Evolutionary conservation across 2,329 filamentous ascomycete genomes (phyloP), one percentile per base, ranked within the genome.

Genomic region (Pseudocercospora macadamiae): DNA sequence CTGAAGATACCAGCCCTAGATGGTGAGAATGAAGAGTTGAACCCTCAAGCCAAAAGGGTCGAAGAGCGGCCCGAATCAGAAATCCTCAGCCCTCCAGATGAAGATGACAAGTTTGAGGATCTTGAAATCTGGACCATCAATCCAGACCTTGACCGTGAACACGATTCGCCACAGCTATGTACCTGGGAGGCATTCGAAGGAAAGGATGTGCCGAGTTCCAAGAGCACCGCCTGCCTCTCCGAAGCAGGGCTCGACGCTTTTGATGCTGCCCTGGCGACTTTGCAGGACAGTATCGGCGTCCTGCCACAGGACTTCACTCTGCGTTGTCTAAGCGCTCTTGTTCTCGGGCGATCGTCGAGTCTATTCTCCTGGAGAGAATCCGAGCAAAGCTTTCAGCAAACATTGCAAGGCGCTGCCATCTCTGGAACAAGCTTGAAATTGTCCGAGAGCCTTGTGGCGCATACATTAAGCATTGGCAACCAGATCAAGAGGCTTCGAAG

Each of bases 261-360:
- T 60, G 89, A 93, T 75, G 84, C 87, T 5, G 78, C 86, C 2
- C 65, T 89, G 75, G 82, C 80, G 61, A 77, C 72, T 54, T 68
- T 79, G 30, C 65, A 28, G 70, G 64, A 45, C 80, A 34, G 57
- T 19, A 72, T 71, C 12, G 71, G 71, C 25, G 67, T 79, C 4
- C 42, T 80, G 2, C 74, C 74, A 16, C 68, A 69, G 14, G 66
- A 76, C 44, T 64, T 74, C 2, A 67, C 76, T 3, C 60, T 81
- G 1, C 68, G 74, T 16, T 87, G 86, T 9, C 76, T 93, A 0
- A 78, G 89, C 61, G 83, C 86, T 10, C 77, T 93, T 1, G 84
- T 86, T 0, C 81, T 92, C 4, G 90, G 90, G 0, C 82, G 89
- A 48, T 87, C 86, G 36, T 93, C 90, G 0, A 79, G 89, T 1